Evolutionary conservation across 2,329 filamentous ascomycete genomes (phyloP).

Genomic region (Scedosporium dehoogii): DNA sequence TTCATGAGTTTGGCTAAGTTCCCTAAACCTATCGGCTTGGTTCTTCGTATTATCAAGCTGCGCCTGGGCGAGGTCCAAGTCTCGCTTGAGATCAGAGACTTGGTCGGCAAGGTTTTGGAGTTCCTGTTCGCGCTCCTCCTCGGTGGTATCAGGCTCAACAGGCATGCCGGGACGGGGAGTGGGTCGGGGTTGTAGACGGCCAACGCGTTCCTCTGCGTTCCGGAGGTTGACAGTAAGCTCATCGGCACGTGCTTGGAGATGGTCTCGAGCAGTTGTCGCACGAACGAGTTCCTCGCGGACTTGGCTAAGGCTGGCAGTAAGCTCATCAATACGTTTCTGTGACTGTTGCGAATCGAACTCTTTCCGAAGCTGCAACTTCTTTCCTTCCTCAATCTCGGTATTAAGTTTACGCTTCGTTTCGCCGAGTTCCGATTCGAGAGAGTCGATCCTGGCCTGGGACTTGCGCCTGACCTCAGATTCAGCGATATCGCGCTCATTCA

Average conservation of each 20-base stretch:
- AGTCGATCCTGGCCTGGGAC: constrained; percentile 67
- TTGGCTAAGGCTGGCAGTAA: constrained; percentile 68
- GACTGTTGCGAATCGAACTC: constrained; percentile 84
- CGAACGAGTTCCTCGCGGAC: constrained; percentile 79
- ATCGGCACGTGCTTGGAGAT: constrained; percentile 79
- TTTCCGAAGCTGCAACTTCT: constrained; percentile 72
- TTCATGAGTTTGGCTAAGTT: constrained; percentile 77
- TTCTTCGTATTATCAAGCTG: constrained; percentile 74
- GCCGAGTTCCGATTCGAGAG: constrained; percentile 67
- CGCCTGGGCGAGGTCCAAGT: constrained; percentile 68
- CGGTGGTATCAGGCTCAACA: constrained; percentile 24
- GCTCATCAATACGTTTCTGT: constrained; percentile 86
- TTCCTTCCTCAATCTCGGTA: constrained; percentile 73
- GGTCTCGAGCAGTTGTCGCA: constrained; percentile 78
- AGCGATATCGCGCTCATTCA: constrained; percentile 81
- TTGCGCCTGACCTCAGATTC: constrained; percentile 76
- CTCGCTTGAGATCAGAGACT: constrained; percentile 75
- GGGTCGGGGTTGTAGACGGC: constrained; percentile 71
- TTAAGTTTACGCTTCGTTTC: constrained; percentile 74
- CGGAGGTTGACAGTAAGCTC: constrained; percentile 82
- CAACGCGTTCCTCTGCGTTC: constrained; percentile 78
- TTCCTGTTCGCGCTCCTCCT: constrained; percentile 45
- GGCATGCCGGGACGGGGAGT: constrained; percentile 45
- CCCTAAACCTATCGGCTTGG: constrained; percentile 79
- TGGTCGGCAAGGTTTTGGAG: constrained; percentile 77